A percentile compares a stretch with the other conserved stretches of the same genome.
Evolutionary conservation across 2,329 filamentous ascomycete species (phyloP).

Genomic region (Paracoccidioides brasiliensis): DNA sequence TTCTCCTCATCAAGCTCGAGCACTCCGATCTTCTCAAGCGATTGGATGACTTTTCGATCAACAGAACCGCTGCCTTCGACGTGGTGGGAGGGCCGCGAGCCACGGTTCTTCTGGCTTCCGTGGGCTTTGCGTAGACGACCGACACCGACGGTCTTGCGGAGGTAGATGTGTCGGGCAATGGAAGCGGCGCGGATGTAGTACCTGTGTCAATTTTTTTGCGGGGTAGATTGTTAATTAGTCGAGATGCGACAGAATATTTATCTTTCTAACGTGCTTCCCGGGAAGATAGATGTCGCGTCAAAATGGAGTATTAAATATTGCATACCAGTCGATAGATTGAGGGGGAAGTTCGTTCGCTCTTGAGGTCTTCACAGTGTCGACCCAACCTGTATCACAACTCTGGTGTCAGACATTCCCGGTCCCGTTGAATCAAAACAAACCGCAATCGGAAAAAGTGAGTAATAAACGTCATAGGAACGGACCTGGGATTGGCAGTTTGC

Average conservation of each 20-base stretch:
- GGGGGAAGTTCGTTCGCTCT: conserved; percentile 93
- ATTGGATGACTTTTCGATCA: conserved; percentile 94
- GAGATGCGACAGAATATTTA: neutral
- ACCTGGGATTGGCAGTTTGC: conserved; percentile 58
- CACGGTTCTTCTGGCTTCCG: conserved; percentile 95
- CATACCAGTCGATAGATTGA: conserved; percentile 97
- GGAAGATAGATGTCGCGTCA: neutral
- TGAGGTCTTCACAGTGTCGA: conserved; percentile 98
- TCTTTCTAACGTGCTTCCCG: neutral
- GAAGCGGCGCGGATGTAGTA: conserved; percentile 79
- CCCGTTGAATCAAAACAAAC: neutral
- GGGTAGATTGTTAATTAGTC: conserved; percentile 1
- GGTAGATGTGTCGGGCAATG: conserved; percentile 95
- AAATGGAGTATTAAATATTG: neutral
- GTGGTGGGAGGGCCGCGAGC: conserved; percentile 81
- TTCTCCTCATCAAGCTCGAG: conserved; percentile 97
- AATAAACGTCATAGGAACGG: conserved; percentile 26
- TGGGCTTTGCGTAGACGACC: conserved; percentile 94
- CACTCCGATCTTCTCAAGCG: conserved; percentile 98
- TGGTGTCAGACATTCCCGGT: neutral
- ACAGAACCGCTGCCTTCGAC: conserved; percentile 89
- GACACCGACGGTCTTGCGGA: conserved; percentile 98
- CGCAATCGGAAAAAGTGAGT: neutral
- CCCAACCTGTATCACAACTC: conserved; percentile 56
- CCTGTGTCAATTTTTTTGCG: conserved; percentile 22